Base-by-base conservation (phyloP, 148 eudicot genomes). In the Oxyria digyna region DNA sequence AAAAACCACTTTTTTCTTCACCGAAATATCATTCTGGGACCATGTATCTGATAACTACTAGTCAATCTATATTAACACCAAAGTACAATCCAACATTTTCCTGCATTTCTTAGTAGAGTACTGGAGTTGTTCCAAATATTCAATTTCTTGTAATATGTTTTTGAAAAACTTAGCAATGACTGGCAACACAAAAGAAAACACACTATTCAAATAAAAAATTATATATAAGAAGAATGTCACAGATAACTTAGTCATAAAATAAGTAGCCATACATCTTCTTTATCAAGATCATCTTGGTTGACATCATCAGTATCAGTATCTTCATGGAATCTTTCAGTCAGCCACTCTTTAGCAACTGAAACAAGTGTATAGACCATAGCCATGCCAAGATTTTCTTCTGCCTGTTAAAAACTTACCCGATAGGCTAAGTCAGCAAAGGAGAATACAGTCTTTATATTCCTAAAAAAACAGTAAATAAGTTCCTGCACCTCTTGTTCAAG, bases 331-430 rank as follows among this genome's bases (percentile, higher is more conserved):
- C 87, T 88, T 82, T 76, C 96, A 77, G 81, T 83, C 64, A 95
- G 81, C 99, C 98, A 94, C 33, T 95, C 99, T 78, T 95, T 83
- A 64, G 97, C 89, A 72, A 91, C 80, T 48, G 91, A 26, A 70
- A 95, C 85, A 55, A 95, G 87, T 37, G 99, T 91, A 77, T 88
- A 95, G 71, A 95, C 76, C 97, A 95, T 95, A 67, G 99, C 87
- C 97, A 95, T 88, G 65, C 99, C 99, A 84, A 95, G 94, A 81
- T 91, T 91, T 67, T 95, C 99, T 15, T 83, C 69, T 45, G 96
- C 99, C 99, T 95, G 81, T 45, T 18, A 68, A 65, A 23, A 37
- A 41, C 4, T 24, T 10, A 29, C 18, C 32, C 26, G 17, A 54
- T 17, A 48, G 1, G 37, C 65, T 29, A 59, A 31, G 65, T 59